Evolutionary conservation across 2,329 filamentous ascomycete species (phyloP).

Genomic region (Knufia petricola): DNA sequence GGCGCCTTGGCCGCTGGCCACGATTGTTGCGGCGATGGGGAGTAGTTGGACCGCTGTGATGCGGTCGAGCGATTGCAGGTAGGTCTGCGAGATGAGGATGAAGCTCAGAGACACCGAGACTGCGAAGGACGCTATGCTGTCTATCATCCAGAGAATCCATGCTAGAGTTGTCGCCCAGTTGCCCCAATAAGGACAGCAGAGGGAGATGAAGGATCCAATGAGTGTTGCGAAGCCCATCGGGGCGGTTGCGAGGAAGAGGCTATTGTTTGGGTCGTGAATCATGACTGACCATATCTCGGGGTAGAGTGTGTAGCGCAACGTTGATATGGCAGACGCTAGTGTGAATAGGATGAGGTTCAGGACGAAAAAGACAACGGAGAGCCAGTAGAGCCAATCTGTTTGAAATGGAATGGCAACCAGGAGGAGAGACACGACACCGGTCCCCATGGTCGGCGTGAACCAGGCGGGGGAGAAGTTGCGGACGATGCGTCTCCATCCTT

Average conservation of each 20-base stretch:
- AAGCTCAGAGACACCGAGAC: constrained; percentile 49
- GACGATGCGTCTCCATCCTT: constrained; percentile 30
- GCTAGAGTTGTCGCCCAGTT: constrained; percentile 45
- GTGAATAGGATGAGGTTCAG: constrained; percentile 51
- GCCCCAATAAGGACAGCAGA: constrained; percentile 54
- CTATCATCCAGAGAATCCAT: constrained; percentile 52
- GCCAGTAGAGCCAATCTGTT: constrained; percentile 46
- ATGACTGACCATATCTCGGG: constrained; percentile 57
- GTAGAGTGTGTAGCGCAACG: constrained; percentile 55
- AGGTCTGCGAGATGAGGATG: constrained; percentile 25
- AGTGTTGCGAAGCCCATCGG: constrained; percentile 62
- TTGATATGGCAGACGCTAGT: constrained; percentile 37
- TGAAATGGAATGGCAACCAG: constrained; percentile 55
- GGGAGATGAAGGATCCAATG: constrained; percentile 53
- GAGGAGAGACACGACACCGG: constrained; percentile 57
- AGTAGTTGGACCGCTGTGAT: constrained; percentile 60
- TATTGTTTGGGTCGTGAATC: constrained; percentile 57
- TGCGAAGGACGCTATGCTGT: constrained; percentile 43
- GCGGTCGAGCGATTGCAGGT: constrained; percentile 41
- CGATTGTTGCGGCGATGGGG: constrained; percentile 58
- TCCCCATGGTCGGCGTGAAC: constrained; percentile 57
- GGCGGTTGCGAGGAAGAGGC: constrained; percentile 58
- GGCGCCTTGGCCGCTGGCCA: constrained; percentile 54
- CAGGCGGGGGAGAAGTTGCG: constrained; percentile 34
- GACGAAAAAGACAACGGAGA: constrained; percentile 52